Conservation (phyloP, 1,284 basidiomycete genomes). For the Leccinum brunneo-olivaceum region DNA sequence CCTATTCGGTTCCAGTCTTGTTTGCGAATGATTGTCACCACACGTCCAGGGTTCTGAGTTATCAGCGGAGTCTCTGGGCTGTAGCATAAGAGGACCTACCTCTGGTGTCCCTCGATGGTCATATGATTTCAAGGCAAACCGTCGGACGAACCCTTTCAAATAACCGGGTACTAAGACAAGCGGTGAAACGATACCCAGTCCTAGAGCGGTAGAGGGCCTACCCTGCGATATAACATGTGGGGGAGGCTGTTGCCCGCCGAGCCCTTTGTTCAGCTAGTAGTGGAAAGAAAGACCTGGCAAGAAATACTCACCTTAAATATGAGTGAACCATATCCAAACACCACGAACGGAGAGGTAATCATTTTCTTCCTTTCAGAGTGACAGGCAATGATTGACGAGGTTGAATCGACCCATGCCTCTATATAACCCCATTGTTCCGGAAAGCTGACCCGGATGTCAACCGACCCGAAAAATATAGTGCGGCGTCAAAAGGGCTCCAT, state of each 20-base stretch:
- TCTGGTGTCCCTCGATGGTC: slow-evolving; percentile 80
- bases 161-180: slow-evolving; percentile 59
- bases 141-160: slow-evolving; percentile 76
- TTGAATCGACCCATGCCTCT: not conserved
- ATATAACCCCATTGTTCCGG: slow-evolving; percentile 7
- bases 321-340: slow-evolving; percentile 76
- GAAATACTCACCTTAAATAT: slow-evolving; percentile 60
- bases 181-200: not conserved
- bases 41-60: slow-evolving; percentile 66
- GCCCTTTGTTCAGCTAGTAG: slow-evolving; percentile 1
- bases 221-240: slow-evolving; percentile 59
- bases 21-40: slow-evolving; percentile 78
- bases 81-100: slow-evolving; percentile 33
- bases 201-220: slow-evolving; percentile 22
- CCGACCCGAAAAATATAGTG: not conserved
- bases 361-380: slow-evolving; percentile 6
- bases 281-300: not conserved
- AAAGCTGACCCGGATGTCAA: not conserved
- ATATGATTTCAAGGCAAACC: slow-evolving; percentile 81
- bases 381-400: not conserved
- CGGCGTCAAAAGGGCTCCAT: not conserved
- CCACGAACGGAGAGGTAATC: slow-evolving; percentile 40
- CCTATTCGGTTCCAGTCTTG: slow-evolving; percentile 75
- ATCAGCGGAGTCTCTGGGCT: not conserved
- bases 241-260: slow-evolving; percentile 50